Conservation (phyloP, 1,284 basidiomycete genomes). For the Leccinum glutinopallens region DNA sequence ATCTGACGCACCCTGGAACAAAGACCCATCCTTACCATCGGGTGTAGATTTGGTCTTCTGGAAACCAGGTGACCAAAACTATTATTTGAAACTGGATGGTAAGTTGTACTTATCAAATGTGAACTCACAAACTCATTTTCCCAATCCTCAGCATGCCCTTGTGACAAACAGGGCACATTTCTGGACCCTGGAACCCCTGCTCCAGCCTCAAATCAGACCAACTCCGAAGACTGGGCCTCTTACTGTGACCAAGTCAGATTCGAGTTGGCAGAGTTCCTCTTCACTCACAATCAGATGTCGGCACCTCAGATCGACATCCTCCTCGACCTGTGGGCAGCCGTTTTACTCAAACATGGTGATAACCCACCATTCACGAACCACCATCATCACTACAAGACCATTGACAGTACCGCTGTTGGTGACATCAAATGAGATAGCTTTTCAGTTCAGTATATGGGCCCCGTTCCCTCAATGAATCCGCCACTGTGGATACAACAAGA, state of each 20-base stretch:
- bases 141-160: not conserved
- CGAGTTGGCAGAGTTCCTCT: not conserved
- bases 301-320: not conserved
- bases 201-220: not conserved
- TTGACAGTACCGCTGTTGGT: not conserved
- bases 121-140: not conserved
- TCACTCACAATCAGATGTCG: not conserved
- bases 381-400: not conserved
- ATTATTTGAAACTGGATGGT: slow-evolving; percentile 12
- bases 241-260: not conserved
- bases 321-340: not conserved
- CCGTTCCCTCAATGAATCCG: not conserved
- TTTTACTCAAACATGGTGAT: not conserved
- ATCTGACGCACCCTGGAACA: not conserved
- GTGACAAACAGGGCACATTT: not conserved
- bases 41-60: not conserved
- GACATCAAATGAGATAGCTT: not conserved
- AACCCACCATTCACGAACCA: not conserved
- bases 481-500: not conserved
- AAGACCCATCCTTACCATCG: not conserved
- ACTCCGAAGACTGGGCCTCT: not conserved
- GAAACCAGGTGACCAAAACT: not conserved
- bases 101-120: not conserved
- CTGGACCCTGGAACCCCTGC: not conserved
- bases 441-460: not conserved